Evolutionary conservation across 225 moss, liverwort and hornwort species (phyloP), one percentile per base, ranked within the genome.

Genomic region (Ulota crispa): DNA sequence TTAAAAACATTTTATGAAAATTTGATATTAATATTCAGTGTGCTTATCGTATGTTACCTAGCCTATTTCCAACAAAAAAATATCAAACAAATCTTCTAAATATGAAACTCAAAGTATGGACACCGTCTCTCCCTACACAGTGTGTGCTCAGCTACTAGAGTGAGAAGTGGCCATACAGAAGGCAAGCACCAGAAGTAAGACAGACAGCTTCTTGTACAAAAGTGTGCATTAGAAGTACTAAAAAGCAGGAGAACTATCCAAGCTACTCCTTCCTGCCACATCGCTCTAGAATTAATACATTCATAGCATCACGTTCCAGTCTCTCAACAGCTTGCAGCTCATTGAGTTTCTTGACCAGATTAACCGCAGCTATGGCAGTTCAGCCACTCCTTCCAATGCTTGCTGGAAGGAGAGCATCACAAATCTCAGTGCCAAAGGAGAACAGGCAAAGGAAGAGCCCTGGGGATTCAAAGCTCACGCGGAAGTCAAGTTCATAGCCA

Each of bases 401-500:
- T 41, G 39, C 41, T n/a, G n/a, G 39, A 23, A 67, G 41, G 23
- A 67, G 11, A 37, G 23, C 12, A 12, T 8, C 12, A 23, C 41
- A 64, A 64, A 32, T 2, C 18, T 64, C 18, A 30, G 7, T 32
- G 31, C 18, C 31, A 64, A 32, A 16, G 64, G 5, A 31, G 64
- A 64, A 31, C 23, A 9, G 5, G 39, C 67, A 4, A n/a, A 41
- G n/a, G 41, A 41, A 11, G n/a, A 53, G 11, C 32, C 57, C 24
- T 32, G 14, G 14, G 13, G 45, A 45, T 59, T 37, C 18, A 50
- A 70, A 70, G 50, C 50, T 34, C 57, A 65, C 31, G n/a, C 52
- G 8, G 53, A 53, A 31, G 77, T 24, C 9, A 39, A n/a, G 60
- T 60, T 64, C 70, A 83, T 52, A 9, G 73, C 68, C 20, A 85